phyloP scores from a whole-genome alignment of 257 asterid species.

The Fraxinus pennsylvanica region DNA sequence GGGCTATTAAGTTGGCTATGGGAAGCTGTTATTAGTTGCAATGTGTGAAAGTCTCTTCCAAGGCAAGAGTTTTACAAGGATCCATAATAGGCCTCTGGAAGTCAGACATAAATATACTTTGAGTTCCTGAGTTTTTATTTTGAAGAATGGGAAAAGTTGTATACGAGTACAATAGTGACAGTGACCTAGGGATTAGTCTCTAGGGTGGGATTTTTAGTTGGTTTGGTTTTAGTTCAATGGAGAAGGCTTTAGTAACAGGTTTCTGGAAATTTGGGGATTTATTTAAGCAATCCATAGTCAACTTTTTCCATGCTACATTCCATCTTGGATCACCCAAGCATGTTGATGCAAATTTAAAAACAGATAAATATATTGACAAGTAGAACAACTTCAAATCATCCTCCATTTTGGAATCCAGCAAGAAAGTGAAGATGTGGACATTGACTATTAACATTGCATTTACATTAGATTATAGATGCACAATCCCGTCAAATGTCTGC shows the following conservation, averaged over 20 bases:
- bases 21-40: background rate
- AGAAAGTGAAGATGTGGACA: slow-evolving; percentile 11
- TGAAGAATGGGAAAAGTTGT: background rate
- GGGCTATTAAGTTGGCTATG: background rate
- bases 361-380: background rate
- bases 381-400: slow-evolving; percentile 10
- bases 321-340: slow-evolving; percentile 6
- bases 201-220: background rate
- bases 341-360: background rate
- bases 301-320: background rate
- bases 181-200: background rate
- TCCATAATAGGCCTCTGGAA: background rate
- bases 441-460: slow-evolving; percentile 1
- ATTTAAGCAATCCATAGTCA: background rate
- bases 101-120: background rate
- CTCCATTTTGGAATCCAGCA: slow-evolving; percentile 13
- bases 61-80: background rate
- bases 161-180: background rate
- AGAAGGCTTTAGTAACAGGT: background rate
- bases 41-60: background rate
- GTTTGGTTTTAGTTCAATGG: background rate
- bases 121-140: background rate
- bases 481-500: background rate
- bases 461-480: slow-evolving; percentile 7
- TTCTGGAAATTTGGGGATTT: background rate